Conservation (phyloP, 495 filamentous ascomycete genomes). For the Xylaria acuta region DNA sequence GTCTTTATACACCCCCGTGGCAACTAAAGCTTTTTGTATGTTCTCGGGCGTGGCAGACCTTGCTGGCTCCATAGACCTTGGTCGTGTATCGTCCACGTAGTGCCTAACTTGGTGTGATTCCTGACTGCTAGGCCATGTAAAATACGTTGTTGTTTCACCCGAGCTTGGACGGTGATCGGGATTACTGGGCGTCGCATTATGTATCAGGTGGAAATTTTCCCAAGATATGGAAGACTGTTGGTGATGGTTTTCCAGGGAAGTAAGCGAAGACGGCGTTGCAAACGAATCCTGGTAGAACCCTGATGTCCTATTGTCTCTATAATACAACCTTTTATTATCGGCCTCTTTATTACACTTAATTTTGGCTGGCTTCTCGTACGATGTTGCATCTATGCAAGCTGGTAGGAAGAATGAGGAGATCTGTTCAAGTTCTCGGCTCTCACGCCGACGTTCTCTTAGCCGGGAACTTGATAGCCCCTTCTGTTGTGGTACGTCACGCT, state of each 20-base stretch:
- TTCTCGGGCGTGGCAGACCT: constrained; percentile 33
- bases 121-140: constrained; percentile 43
- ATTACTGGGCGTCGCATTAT: not conserved
- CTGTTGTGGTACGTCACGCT: constrained; percentile 28
- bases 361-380: constrained; percentile 2
- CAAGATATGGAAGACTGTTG: not conserved
- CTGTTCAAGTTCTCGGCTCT: constrained; percentile 47
- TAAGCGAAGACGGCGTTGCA: constrained; percentile 10
- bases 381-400: constrained; percentile 17
- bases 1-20: constrained; percentile 36
- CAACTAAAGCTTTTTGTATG: constrained; percentile 28
- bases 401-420: constrained; percentile 50
- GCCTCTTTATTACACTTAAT: not conserved
- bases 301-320: not conserved
- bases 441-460: constrained; percentile 32
- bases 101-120: constrained; percentile 23
- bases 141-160: constrained; percentile 37
- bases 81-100: not conserved
- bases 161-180: constrained; percentile 7
- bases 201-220: not conserved
- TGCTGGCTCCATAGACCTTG: constrained; percentile 14
- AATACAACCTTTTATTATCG: not conserved
- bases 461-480: constrained; percentile 31
- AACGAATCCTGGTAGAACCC: constrained; percentile 8
- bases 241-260: not conserved